phyloP scores from a whole-genome alignment of 2,329 filamentous ascomycete genomes.

The Dothistroma pini region DNA sequence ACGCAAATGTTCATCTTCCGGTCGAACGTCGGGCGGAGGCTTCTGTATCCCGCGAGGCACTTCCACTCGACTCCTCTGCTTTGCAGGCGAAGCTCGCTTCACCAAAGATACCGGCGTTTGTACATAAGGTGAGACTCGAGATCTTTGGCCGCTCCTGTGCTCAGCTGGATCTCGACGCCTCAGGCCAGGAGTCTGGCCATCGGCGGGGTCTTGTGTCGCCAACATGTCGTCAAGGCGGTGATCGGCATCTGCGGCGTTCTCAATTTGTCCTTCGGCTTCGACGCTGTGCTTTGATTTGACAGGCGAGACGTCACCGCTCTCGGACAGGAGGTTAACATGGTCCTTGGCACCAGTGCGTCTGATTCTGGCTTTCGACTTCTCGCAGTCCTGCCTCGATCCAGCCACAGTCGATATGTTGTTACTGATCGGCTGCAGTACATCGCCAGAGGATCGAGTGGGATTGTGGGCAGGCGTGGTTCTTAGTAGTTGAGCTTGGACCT shows the following conservation, averaged over 20 bases:
- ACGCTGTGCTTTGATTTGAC: slow-evolving; percentile 9
- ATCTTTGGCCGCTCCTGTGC: neutral
- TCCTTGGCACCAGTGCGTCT: slow-evolving; percentile 16
- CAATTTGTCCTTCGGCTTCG: neutral
- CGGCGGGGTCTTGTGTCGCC: slow-evolving; percentile 11
- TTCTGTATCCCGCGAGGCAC: slow-evolving; percentile 11
- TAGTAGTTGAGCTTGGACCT: neutral
- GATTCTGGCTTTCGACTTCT: slow-evolving; percentile 9
- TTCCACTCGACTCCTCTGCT: slow-evolving; percentile 3
- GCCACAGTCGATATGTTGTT: slow-evolving; percentile 19
- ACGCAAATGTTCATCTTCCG: slow-evolving; percentile 51
- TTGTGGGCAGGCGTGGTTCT: neutral
- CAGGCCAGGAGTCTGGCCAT: slow-evolving; percentile 14
- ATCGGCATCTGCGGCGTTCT: slow-evolving; percentile 1
- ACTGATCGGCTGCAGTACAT: slow-evolving; percentile 19
- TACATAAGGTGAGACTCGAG: neutral
- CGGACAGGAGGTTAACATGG: slow-evolving; percentile 27
- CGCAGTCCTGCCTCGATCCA: neutral
- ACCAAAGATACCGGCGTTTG: slow-evolving; percentile 1
- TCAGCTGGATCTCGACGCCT: neutral
- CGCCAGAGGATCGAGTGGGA: neutral
- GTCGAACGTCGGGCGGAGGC: slow-evolving; percentile 25
- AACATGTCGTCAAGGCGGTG: slow-evolving; percentile 26
- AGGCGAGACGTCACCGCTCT: slow-evolving; percentile 28
- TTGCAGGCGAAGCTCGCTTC: slow-evolving; percentile 9